phyloP scores from a whole-genome alignment of 2,329 filamentous ascomycete species.

The Phialophora verrucosa region DNA sequence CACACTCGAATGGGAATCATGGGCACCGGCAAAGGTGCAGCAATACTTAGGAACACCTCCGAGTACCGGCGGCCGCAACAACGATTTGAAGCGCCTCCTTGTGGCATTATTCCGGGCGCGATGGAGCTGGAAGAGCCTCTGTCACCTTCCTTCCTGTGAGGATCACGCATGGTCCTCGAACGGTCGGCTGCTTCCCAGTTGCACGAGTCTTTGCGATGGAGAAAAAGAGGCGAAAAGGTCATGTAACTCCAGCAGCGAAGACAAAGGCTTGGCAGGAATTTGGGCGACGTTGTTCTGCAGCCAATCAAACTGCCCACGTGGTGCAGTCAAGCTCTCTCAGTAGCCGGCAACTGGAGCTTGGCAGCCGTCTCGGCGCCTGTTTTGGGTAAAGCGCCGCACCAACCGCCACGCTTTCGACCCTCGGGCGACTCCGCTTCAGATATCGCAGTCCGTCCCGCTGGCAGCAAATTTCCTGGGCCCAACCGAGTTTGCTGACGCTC shows the following conservation, averaged over 20 bases:
- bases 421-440: not conserved
- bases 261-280: conserved; percentile 7
- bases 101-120: not conserved
- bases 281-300: conserved; percentile 23
- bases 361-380: not conserved
- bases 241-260: conserved; percentile 11
- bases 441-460: not conserved
- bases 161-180: not conserved
- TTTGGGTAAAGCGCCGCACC: conserved; percentile 10
- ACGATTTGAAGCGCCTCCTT: not conserved
- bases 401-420: not conserved
- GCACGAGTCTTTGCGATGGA: not conserved
- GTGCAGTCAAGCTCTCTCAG: not conserved
- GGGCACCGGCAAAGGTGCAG: not conserved
- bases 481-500: conserved; percentile 8
- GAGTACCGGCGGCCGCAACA: not conserved
- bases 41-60: not conserved
- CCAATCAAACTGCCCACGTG: conserved; percentile 32
- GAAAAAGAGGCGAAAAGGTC: not conserved
- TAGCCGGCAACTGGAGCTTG: conserved; percentile 16
- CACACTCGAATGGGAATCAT: not conserved
- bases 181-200: not conserved
- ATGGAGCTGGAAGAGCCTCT: not conserved
- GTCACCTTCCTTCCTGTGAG: not conserved
- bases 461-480: not conserved